Evolutionary conservation across 768 basidiomycete species (phyloP).

Genomic region (Leccinellum rugosiceps): DNA sequence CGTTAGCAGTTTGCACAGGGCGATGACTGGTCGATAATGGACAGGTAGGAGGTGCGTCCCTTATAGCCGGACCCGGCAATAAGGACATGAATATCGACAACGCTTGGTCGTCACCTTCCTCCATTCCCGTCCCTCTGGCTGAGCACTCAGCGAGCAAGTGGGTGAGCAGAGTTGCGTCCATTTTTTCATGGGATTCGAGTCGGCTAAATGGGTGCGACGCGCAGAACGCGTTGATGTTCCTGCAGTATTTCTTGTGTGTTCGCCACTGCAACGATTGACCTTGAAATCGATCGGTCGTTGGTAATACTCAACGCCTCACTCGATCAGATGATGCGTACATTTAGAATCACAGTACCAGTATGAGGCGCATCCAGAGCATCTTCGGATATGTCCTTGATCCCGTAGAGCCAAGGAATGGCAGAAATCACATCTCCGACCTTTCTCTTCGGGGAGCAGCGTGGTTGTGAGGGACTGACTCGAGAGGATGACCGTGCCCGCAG

Average conservation of each 20-base stretch:
- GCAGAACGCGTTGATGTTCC: constrained; percentile 43
- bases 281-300: constrained; percentile 28
- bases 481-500: constrained; percentile 50
- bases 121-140: constrained; percentile 5
- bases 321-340: constrained; percentile 44
- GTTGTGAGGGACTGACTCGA: constrained; percentile 43
- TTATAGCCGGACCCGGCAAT: constrained; percentile 39
- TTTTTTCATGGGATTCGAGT: constrained; percentile 49
- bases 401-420: constrained; percentile 44
- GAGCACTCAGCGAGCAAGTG: constrained; percentile 50
- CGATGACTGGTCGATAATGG: constrained; percentile 27
- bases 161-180: constrained; percentile 63
- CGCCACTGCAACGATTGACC: constrained; percentile 73
- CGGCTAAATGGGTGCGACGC: constrained; percentile 45
- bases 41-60: constrained; percentile 32
- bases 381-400: constrained; percentile 38
- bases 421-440: constrained; percentile 63
- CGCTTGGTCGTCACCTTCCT: constrained; percentile 19
- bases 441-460: constrained; percentile 51
- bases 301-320: constrained; percentile 1
- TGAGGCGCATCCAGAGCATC: constrained; percentile 63
- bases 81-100: constrained; percentile 42
- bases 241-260: constrained; percentile 68
- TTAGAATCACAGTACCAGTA: constrained; percentile 70
- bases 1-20: constrained; percentile 19